Conservation (phyloP, 164 flowering plant genomes). For the Chloranthus sessilifolius region DNA sequence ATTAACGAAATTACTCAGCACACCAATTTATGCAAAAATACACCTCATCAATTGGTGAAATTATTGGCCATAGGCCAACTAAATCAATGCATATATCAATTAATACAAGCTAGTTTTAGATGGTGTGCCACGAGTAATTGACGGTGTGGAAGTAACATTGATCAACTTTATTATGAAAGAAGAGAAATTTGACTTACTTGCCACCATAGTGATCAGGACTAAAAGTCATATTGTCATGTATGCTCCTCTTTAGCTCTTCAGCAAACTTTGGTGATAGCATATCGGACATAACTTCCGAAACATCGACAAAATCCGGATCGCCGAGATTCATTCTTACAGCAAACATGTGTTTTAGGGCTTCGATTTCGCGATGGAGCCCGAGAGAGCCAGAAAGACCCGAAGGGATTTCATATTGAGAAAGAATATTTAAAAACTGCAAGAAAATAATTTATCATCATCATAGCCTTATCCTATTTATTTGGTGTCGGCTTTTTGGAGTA, state of each 20-base stretch:
- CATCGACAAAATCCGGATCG: conserved; percentile 60
- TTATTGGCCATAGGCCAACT: too few relatives aligned
- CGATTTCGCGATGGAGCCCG: conserved; percentile 46
- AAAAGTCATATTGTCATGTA: conserved; percentile 51
- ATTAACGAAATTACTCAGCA: too few relatives aligned
- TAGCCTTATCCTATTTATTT: too few relatives aligned
- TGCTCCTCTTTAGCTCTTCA: conserved; percentile 30
- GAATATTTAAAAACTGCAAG: conserved; percentile 55
- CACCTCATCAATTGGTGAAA: too few relatives aligned
- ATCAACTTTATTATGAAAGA: too few relatives aligned
- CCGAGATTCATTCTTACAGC: conserved; percentile 62
- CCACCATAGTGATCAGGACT: conserved; percentile 40
- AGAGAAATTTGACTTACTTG: conserved; percentile 24
- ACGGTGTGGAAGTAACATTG: too few relatives aligned
- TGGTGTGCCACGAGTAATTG: too few relatives aligned
- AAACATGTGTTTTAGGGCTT: conserved; percentile 53
- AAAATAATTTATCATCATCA: neutral
- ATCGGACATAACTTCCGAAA: conserved; percentile 30
- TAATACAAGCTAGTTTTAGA: too few relatives aligned
- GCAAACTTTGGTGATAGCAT: conserved; percentile 63
- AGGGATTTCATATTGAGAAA: conserved; percentile 31
- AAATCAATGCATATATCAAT: too few relatives aligned
- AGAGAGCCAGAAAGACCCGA: conserved; percentile 31
- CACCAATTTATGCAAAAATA: too few relatives aligned
- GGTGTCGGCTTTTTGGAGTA: too few relatives aligned